A percentile compares a stretch with the other conserved stretches of the same genome.
phyloP scores from a whole-genome alignment of 2,329 filamentous ascomycete species.

The Aureobasidium uvarum region DNA sequence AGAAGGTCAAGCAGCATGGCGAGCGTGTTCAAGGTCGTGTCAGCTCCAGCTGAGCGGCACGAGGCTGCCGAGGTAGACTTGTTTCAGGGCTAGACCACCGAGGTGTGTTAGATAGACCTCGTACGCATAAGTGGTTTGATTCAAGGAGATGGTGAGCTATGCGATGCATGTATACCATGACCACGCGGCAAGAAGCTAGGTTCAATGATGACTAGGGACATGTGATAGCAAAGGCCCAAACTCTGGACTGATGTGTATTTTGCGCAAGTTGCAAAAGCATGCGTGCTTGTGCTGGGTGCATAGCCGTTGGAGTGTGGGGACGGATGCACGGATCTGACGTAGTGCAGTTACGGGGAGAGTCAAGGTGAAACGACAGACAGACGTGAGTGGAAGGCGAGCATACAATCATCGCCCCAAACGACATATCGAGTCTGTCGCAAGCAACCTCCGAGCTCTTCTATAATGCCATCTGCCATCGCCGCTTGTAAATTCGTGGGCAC shows the following conservation, averaged over 20 bases:
- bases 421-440: background rate
- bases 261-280: background rate
- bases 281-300: background rate
- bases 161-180: background rate
- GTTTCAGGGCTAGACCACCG: conserved; percentile 15
- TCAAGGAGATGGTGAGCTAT: no score
- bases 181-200: no score
- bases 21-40: conserved; percentile 12
- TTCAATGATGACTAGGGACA: background rate
- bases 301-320: background rate
- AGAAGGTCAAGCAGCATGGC: background rate
- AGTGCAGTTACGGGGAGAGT: background rate
- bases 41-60: conserved; percentile 14
- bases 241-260: background rate
- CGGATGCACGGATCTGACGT: conserved; percentile 3
- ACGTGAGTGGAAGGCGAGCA: background rate
- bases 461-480: conserved; percentile 58
- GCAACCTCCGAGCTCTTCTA: background rate
- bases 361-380: background rate
- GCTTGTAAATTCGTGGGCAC: conserved; percentile 91
- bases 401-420: background rate
- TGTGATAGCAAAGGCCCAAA: background rate
- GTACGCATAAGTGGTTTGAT: background rate
- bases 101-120: background rate
- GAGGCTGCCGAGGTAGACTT: conserved; percentile 22